Base-by-base conservation (phyloP, 176 grass and related monocot genomes). In the Thinopyrum elongatum region DNA sequence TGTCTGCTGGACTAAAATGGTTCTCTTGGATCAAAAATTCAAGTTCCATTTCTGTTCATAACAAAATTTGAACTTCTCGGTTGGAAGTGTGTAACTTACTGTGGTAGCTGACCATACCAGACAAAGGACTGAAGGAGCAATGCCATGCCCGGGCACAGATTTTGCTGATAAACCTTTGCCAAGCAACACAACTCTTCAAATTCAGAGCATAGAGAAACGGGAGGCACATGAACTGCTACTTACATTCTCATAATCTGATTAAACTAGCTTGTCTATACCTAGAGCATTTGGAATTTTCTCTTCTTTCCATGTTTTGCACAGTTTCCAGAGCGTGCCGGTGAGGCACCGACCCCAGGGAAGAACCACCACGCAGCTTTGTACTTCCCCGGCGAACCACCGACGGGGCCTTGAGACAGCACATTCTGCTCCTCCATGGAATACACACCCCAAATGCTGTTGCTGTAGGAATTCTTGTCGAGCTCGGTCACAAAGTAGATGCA, bases 1-100 rank as follows among this genome's bases (percentile, higher is more conserved):
- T 77, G 3, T 77, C 53, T 82, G 88, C 39, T 86, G 86, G 65
- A 78, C 63, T 72, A 23, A 29, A 82, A 82, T 16, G 75, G 75
- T 84, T 83, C 78, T 84, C n/a, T 80, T 63, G 87, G 38, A 84
- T 72, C 81, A 78, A 33, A 57, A 77, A 1, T 33, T 76, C 26
- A 41, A 57, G 16, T 5, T 68, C 12, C 11, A 21, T 66, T 25
- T 79, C 16, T 76, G 22, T 16, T 74, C 12, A 16, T 62, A 25
- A 25, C 59, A 25, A 22, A 21, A 58, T 22, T 58, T 58, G 8
- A 22, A 8, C 55, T 57, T 55, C 17, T 55, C 17, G 51, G 51
- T 21, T 55, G 51, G 19, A 55, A 49, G 46, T 49, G 46, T 49
- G 46, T 49, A 49, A 16, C 46, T 17, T 51, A 51, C 17, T 51